Evolutionary conservation across 805 yeast species (phyloP).

Genomic region (Ogataea haglerorum): DNA sequence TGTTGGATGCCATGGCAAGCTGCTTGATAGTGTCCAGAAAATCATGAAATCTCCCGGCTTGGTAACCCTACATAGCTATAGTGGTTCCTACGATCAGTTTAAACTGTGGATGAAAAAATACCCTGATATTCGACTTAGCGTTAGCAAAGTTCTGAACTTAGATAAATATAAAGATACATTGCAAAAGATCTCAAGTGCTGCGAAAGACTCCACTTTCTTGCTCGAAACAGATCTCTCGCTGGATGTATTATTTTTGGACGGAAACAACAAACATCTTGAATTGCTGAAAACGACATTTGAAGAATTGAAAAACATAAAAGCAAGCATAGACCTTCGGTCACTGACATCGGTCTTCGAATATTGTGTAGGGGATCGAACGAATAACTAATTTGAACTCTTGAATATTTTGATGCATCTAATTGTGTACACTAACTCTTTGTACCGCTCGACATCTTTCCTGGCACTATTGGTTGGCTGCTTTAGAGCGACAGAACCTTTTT

Average conservation of each 20-base stretch:
- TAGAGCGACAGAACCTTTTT: too few species aligned
- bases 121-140: constrained; percentile 36
- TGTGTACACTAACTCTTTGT: constrained; percentile 28
- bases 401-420: constrained; percentile 29
- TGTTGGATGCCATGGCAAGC: constrained; percentile 70
- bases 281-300: constrained; percentile 13
- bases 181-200: constrained; percentile 24
- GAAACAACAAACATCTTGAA: constrained; percentile 6
- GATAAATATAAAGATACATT: constrained; percentile 18
- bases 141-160: constrained; percentile 29
- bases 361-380: constrained; percentile 6
- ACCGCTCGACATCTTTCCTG: constrained; percentile 13
- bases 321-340: constrained; percentile 4
- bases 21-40: constrained; percentile 42
- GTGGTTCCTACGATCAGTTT: constrained; percentile 76
- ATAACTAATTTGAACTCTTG: constrained; percentile 4
- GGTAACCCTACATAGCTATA: constrained; percentile 72
- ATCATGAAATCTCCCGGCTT: constrained; percentile 35
- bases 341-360: constrained; percentile 12
- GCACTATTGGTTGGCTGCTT: background rate
- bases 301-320: constrained; percentile 2
- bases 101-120: constrained; percentile 41
- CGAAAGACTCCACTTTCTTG: constrained; percentile 33
- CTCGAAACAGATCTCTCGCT: constrained; percentile 52
- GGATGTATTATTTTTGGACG: constrained; percentile 21